These are phyloP conservation scores for Zygosaccharomyces lentus DNA, from an alignment of 805 yeast genomes.

Conservation along the genomic window DNA sequence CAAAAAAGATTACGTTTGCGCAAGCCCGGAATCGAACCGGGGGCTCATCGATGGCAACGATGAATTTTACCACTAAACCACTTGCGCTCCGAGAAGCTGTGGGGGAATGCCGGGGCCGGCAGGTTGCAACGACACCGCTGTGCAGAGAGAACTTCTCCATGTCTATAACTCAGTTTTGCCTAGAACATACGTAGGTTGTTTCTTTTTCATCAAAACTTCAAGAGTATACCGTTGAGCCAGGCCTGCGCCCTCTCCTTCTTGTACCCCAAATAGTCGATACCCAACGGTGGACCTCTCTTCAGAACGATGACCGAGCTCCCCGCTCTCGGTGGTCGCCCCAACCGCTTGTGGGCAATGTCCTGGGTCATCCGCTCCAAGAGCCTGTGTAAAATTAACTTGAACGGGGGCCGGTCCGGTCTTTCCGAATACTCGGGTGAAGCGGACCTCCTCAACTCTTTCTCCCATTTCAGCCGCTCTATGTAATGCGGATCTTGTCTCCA, in stretches of 20 bases:
- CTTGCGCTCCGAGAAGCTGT: too few relatives aligned
- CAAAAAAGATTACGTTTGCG: background rate
- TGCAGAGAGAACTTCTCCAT: too few relatives aligned
- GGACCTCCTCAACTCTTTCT: slow-evolving; percentile 1
- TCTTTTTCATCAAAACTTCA: slow-evolving; percentile 24
- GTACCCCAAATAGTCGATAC: slow-evolving; percentile 10
- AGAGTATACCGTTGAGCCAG: slow-evolving; percentile 9
- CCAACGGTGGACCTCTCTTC: slow-evolving; percentile 11
- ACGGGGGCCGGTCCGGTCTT: slow-evolving; percentile 7
- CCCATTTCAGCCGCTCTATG: slow-evolving; percentile 1
- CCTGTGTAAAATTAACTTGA: slow-evolving; percentile 6
- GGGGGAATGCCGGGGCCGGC: too few relatives aligned
- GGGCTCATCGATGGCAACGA: slow-evolving; percentile 1
- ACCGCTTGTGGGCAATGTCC: slow-evolving; percentile 2
- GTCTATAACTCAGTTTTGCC: too few relatives aligned
- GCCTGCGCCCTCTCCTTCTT: slow-evolving; percentile 5
- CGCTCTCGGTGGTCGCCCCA: slow-evolving; percentile 12
- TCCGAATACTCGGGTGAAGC: background rate
- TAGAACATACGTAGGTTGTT: slow-evolving; percentile 30
- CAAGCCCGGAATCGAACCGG: background rate
- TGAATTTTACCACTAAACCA: background rate
- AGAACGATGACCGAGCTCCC: slow-evolving; percentile 10
- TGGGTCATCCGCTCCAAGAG: slow-evolving; percentile 5
- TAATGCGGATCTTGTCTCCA: slow-evolving; percentile 8
- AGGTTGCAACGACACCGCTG: too few relatives aligned